Evolutionary conservation across 78 protist species (phyloP), one percentile per base, ranked within the genome.

Genomic region (Guillardia theta): DNA sequence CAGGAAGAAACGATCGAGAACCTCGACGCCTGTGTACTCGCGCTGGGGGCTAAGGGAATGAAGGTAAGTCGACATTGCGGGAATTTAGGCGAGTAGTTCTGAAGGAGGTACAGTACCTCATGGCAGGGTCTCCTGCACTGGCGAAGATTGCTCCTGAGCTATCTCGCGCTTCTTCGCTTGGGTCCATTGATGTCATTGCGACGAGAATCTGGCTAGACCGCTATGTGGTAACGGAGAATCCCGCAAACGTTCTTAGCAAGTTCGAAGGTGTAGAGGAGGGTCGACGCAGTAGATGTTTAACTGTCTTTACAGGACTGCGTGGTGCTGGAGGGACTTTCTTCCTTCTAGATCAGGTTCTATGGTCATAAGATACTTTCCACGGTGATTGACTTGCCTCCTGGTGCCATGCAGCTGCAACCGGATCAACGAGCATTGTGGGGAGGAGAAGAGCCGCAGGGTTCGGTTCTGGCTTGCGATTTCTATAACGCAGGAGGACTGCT

Each of bases 321-420:
- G 95, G 95, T 2, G 95, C 95, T 3, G 95, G 95, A 22, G 94
- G 92, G 48, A 93, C 95, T 36, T 93, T 93, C 77, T 93, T 93
- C 95, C 70, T 93, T 90, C 95, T 93, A 3, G 95, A 93, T 43
- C 95, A 93, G 92, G 87, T 78, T 45, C 95, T 36, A n/a, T n/a
- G n/a, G n/a, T n/a, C n/a, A n/a, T n/a, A n/a, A n/a, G n/a, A n/a
- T 50, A 10, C 15, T 50, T 50, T 50, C 30, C 58, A 50, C 58
- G 58, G 30, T 50, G 58, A 50, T 50, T 10, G 15, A 15, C 58
- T 10, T 50, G 15, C 10, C 30, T 50, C 15, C 30, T 50, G 10
- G 10, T 15, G 30, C 15, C 58, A 50, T 15, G 58, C 58, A 10
- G 58, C 58, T 6, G 6, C 90, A 78, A 48, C 90, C 90, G 48